These are phyloP conservation scores for Populus ilicifolia DNA, from an alignment of 345 rosid genomes.

Conservation along the genomic window DNA sequence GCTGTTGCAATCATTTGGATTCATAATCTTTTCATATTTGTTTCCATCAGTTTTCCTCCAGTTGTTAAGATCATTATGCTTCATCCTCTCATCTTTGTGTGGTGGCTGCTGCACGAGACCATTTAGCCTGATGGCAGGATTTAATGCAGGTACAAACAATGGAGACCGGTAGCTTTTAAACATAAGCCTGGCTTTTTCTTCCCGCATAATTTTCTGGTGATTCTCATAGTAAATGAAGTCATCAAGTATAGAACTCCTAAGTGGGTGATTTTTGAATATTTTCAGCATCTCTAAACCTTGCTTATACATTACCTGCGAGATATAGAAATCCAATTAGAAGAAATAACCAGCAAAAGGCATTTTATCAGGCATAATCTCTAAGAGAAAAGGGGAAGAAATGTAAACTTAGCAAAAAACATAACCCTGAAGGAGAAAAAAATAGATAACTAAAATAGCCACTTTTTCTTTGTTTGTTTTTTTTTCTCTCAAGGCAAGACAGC, in stretches of 20 bases:
- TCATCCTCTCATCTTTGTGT: slow-evolving; percentile 22
- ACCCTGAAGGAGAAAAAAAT: neutral
- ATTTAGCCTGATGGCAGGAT: slow-evolving; percentile 34
- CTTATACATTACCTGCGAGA: slow-evolving; percentile 59
- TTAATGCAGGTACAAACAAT: slow-evolving; percentile 36
- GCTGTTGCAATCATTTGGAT: slow-evolving; percentile 12
- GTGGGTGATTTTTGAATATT: slow-evolving; percentile 53
- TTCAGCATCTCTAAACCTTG: slow-evolving; percentile 84
- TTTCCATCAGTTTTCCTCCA: slow-evolving; percentile 16
- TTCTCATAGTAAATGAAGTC: slow-evolving; percentile 81
- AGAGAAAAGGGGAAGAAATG: neutral
- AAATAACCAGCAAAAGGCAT: neutral
- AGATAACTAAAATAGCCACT: neutral
- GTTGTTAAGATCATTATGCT: slow-evolving; percentile 13
- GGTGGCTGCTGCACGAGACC: slow-evolving; percentile 14
- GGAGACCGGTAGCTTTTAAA: slow-evolving; percentile 45
- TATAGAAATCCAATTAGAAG: neutral
- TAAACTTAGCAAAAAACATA: neutral
- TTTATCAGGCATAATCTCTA: neutral
- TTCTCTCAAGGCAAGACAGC: neutral
- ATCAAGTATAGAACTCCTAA: slow-evolving; percentile 70
- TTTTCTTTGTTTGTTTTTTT: too few species aligned
- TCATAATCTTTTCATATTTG: slow-evolving; percentile 22
- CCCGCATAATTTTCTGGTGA: slow-evolving; percentile 75
- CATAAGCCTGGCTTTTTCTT: slow-evolving; percentile 55